Conservation (phyloP, 441 rosid genomes). For the Jatropha podagrica region DNA sequence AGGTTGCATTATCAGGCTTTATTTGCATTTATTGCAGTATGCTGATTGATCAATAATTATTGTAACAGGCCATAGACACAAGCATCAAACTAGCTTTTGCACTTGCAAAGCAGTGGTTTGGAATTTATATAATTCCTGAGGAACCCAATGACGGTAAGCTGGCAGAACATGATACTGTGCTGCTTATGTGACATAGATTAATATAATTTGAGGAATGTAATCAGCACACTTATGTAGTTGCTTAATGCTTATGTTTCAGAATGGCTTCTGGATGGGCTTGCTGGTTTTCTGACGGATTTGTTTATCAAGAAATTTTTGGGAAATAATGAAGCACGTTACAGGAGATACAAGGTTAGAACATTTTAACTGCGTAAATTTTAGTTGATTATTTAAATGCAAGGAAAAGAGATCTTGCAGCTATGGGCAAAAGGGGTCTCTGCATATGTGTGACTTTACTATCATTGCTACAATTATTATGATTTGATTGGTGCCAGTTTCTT, state of each 20-base stretch:
- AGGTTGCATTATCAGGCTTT: slow-evolving; percentile 1
- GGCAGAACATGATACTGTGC: slow-evolving; percentile 22
- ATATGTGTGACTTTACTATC: background rate
- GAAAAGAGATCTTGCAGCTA: background rate
- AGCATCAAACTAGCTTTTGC: slow-evolving; percentile 90
- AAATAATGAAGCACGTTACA: slow-evolving; percentile 92
- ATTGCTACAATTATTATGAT: background rate
- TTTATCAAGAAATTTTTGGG: slow-evolving; percentile 92
- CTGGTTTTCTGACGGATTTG: slow-evolving; percentile 91
- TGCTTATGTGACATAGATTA: slow-evolving; percentile 20
- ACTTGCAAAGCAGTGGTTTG: slow-evolving; percentile 99
- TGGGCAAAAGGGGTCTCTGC: background rate
- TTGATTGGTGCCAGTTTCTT: background rate
- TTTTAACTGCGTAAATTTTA: background rate
- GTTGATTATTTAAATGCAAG: background rate
- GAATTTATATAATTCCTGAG: slow-evolving; percentile 78
- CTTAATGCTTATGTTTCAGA: slow-evolving; percentile 48
- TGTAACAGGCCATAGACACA: slow-evolving; percentile 81
- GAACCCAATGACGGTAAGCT: slow-evolving; percentile 85
- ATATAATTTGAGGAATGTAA: slow-evolving; percentile 16
- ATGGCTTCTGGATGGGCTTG: slow-evolving; percentile 98
- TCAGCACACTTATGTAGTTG: slow-evolving; percentile 21
- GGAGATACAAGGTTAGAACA: slow-evolving; percentile 84
- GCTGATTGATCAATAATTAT: slow-evolving; percentile 32
- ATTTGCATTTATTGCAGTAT: slow-evolving; percentile 20